phyloP scores from a whole-genome alignment of 805 yeast genomes.

The Suhomyces prunicola region DNA sequence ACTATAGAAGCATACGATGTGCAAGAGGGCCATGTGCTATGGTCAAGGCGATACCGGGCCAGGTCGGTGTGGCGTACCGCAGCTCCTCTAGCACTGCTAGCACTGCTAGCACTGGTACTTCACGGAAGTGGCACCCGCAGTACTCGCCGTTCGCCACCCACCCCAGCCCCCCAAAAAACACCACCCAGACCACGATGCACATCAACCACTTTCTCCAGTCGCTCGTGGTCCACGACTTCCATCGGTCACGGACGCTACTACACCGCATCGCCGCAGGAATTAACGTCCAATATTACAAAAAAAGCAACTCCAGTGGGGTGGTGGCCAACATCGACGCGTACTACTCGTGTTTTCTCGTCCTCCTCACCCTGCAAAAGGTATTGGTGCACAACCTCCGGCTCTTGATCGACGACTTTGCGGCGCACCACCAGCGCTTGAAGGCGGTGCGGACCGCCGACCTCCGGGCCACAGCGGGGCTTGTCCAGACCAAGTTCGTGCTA shows the following conservation, averaged over 20 bases:
- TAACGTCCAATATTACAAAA: constrained; percentile 3
- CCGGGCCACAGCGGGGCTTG: neutral
- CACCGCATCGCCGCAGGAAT: constrained; percentile 3
- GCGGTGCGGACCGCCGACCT: neutral
- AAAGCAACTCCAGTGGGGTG: neutral
- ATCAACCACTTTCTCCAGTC: constrained; percentile 15
- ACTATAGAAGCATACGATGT: too few relatives aligned
- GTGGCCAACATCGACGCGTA: constrained; percentile 7
- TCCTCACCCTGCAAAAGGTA: neutral
- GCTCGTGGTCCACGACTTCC: constrained; percentile 11
- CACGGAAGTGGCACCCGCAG: neutral
- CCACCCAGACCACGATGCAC: constrained; percentile 6
- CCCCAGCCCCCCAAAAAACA: neutral
- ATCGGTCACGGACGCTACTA: constrained; percentile 10
- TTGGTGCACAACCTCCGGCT: constrained; percentile 10
- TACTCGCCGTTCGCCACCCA: neutral
- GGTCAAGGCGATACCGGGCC: too few relatives aligned
- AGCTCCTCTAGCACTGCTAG: too few relatives aligned
- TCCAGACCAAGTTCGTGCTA: neutral
- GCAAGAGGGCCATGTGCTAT: too few relatives aligned
- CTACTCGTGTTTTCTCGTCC: constrained; percentile 13
- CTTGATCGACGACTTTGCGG: constrained; percentile 9
- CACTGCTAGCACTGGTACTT: too few relatives aligned
- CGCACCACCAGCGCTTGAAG: neutral
- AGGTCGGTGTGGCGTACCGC: too few relatives aligned